Evolutionary conservation across 805 yeast genomes (phyloP).

Genomic region (Sugiyamaella chiloensis): DNA sequence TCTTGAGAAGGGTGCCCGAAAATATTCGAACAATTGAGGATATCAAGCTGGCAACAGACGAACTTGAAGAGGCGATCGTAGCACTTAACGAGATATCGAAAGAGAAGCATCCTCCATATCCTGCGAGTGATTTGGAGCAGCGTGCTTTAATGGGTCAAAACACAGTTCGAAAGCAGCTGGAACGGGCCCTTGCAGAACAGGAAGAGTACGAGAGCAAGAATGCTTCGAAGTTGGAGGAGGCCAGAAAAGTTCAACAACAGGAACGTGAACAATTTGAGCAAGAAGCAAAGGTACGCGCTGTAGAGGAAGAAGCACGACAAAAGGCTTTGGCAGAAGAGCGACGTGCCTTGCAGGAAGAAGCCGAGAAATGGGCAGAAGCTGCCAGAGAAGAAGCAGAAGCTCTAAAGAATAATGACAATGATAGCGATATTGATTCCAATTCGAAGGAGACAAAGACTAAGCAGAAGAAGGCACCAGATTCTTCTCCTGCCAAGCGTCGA

Average conservation of each 20-base stretch:
- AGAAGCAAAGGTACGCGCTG: slow-evolving; percentile 30
- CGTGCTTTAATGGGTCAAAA: slow-evolving; percentile 83
- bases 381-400: slow-evolving; percentile 38
- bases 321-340: slow-evolving; percentile 32
- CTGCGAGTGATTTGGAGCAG: slow-evolving; percentile 73
- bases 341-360: slow-evolving; percentile 30
- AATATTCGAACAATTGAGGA: slow-evolving; percentile 61
- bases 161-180: slow-evolving; percentile 69
- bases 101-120: slow-evolving; percentile 66
- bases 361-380: slow-evolving; percentile 35
- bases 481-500: slow-evolving; percentile 19
- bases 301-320: slow-evolving; percentile 28
- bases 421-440: slow-evolving; percentile 7
- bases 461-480: background rate
- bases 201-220: slow-evolving; percentile 57
- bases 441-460: slow-evolving; percentile 14
- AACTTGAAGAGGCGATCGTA: slow-evolving; percentile 59
- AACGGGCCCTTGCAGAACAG: slow-evolving; percentile 69
- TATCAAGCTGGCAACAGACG: slow-evolving; percentile 53
- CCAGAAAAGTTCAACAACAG: slow-evolving; percentile 61
- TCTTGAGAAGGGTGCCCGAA: slow-evolving; percentile 57
- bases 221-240: slow-evolving; percentile 64
- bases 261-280: slow-evolving; percentile 46
- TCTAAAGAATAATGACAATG: slow-evolving; percentile 21
- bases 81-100: slow-evolving; percentile 58